Evolutionary conservation across 352 stramenopile genomes (phyloP), one percentile per base, ranked within the genome.

Genomic region (Globisporangium uncinulatum): DNA sequence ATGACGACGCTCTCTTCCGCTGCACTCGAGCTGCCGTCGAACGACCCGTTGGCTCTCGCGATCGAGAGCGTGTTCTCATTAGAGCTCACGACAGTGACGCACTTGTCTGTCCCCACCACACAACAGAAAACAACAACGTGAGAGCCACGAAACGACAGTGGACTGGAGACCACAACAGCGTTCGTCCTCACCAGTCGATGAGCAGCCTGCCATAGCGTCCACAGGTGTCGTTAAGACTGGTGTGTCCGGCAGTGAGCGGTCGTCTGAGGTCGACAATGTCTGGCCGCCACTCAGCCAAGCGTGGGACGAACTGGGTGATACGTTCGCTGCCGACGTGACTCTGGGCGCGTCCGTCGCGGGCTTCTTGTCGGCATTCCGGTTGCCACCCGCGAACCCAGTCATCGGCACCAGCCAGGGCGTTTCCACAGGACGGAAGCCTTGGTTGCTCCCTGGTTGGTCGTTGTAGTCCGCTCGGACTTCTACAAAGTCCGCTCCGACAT

Each of bases 1-100:
- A 58, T 63, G 9, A 57, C 37, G 19, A 42, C 21, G 43, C 50
- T 57, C 44, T 57, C 57, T 17, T 41, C 34, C 13, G 57, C 49
- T 45, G 15, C 36, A 17, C 50, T 57, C 17, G 49, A 57, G 49
- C 57, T 63, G 17, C 57, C 42, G 17, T n/a, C 42, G 11, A 57
- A 24, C n/a, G 49, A 57, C 20, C 32, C 5, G 17, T 51, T 54
- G 5, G 24, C 48, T 19, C 14, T 39, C 31, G 41, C 20, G 15
- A 63, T 31, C 44, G 39, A 57, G 3, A 62, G 4, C 20, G 57
- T 29, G 31, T 57, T 56, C 31, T 49, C 50, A n/a, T 36, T 57
- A 14, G 57, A 36, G 50, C 57, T 63, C 42, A 54, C 50, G 6
- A 63, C 57, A 2, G 50, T 34, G 24, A 58, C 24, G 42, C 57